Evolutionary conservation across 1,284 basidiomycete genomes (phyloP).

Genomic region (Marasmius sp.): DNA sequence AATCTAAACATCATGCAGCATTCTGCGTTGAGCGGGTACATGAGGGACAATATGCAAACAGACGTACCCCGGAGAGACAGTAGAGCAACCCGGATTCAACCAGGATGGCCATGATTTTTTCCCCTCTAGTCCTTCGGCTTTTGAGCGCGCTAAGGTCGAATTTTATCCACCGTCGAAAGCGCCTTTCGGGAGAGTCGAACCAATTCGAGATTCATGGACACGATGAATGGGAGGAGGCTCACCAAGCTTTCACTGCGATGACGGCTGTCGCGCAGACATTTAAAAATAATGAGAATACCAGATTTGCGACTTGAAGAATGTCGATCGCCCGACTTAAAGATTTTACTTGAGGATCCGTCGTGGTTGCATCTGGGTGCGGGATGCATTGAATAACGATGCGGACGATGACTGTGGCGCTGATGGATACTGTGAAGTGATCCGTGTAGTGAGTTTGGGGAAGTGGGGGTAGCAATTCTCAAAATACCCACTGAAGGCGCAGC

Average conservation of each 20-base stretch:
- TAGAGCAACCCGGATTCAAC: slow-evolving; percentile 5
- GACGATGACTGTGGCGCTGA: background rate
- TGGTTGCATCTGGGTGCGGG: background rate
- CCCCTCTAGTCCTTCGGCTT: background rate
- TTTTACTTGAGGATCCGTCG: background rate
- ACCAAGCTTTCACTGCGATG: slow-evolving; percentile 2
- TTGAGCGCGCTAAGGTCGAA: background rate
- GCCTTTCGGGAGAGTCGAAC: background rate
- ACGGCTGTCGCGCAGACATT: background rate
- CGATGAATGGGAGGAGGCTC: background rate
- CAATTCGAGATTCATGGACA: background rate
- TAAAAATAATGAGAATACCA: background rate
- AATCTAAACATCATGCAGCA: slow-evolving; percentile 1
- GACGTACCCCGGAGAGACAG: background rate
- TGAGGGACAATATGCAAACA: background rate
- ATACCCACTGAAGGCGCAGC: background rate
- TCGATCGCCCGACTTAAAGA: background rate
- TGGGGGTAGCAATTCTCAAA: background rate
- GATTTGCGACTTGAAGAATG: slow-evolving; percentile 1
- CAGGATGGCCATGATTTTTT: background rate
- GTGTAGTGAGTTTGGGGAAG: background rate
- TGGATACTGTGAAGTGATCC: background rate
- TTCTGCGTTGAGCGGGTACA: no score
- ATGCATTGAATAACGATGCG: background rate
- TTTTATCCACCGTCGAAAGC: background rate